Evolutionary conservation across 192 early-diverging fungal species (phyloP).

Genomic region (Coemansia sp.): DNA sequence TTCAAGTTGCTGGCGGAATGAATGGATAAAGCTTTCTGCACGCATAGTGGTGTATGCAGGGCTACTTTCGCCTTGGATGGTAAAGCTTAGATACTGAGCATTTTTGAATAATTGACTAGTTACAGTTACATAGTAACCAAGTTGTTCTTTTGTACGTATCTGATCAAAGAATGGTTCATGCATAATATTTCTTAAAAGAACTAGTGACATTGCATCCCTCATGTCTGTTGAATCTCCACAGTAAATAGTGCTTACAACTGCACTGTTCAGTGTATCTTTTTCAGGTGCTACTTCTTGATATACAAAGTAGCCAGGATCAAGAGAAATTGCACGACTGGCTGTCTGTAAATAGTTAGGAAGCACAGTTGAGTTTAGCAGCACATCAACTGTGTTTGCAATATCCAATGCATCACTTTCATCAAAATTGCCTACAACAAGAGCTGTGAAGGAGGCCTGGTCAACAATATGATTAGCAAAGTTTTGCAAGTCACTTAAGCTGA

Average conservation of each 20-base stretch:
- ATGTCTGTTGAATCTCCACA: conserved; percentile 66
- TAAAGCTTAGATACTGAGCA: not conserved
- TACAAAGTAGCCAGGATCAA: conserved; percentile 32
- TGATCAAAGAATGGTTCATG: conserved; percentile 73
- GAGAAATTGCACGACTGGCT: not conserved
- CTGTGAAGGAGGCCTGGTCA: conserved; percentile 67
- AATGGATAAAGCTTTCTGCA: not conserved
- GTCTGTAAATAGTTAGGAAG: conserved; percentile 32
- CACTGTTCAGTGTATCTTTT: conserved; percentile 76
- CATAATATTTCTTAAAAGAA: conserved; percentile 71
- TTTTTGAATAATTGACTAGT: not conserved
- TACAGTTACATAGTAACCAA: not conserved
- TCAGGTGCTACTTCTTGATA: conserved; percentile 49
- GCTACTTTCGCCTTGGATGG: conserved; percentile 2
- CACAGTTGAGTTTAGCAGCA: conserved; percentile 58
- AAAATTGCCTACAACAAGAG: conserved; percentile 83
- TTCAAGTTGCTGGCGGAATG: not conserved
- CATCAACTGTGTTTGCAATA: conserved; percentile 56
- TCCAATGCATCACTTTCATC: conserved; percentile 62
- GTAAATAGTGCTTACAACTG: conserved; percentile 74
- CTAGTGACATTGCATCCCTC: conserved; percentile 57
- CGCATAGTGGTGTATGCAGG: conserved; percentile 3
- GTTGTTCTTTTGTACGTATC: conserved; percentile 7
- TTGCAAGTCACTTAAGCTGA: conserved; percentile 67
- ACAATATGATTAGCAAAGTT: conserved; percentile 70